Base-by-base conservation (phyloP, 768 basidiomycete species). In the Suillus placidus region DNA sequence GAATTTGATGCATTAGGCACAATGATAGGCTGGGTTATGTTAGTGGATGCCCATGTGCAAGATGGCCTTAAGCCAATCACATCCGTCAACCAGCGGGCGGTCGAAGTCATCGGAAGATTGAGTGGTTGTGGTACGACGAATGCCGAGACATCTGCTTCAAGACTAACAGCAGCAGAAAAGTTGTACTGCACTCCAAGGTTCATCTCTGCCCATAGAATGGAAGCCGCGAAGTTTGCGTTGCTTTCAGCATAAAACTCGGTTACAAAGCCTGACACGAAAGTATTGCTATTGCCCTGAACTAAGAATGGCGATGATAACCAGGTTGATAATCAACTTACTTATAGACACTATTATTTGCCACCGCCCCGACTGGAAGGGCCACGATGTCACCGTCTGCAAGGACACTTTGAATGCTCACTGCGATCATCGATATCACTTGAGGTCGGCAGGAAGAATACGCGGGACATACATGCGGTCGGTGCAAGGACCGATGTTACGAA, bases 81-180 rank as follows among this genome's bases (percentile, higher is more conserved):
- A 55, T 76, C 76, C 26, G 69, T 67, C 30, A 77, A 38, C 76
- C 74, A 76, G 61, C 76, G 72, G n/a, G 74, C 70, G 5, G n/a
- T 66, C 16, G 69, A 74, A 2, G 69, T 49, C 10, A 63, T 66
- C 13, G 70, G 14, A 1, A 76, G 52, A 35, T 71, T 35, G 34
- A 68, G 45, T 18, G 74, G 74, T 3, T 35, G 9, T 13, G 74
- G 74, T 0, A 60, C 66, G 35, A 76, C 68, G 51, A 60, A 73
- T 2, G 69, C 69, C 0, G 58, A 37, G 42, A 70, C 66, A 4
- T 68, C 69, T 0, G 69, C 42, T 9, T 72, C 69, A 32, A 66
- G 66, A 2, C 64, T 38, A 42, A 61, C 66, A 9, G 52, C 67
- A 49, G 23, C 6, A 10, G 66, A 52, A 49, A 72, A 75, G 1